These are phyloP conservation scores for Phalaenopsis hybrid DNA, from an alignment of 116 monocot species.

Conservation along the genomic window DNA sequence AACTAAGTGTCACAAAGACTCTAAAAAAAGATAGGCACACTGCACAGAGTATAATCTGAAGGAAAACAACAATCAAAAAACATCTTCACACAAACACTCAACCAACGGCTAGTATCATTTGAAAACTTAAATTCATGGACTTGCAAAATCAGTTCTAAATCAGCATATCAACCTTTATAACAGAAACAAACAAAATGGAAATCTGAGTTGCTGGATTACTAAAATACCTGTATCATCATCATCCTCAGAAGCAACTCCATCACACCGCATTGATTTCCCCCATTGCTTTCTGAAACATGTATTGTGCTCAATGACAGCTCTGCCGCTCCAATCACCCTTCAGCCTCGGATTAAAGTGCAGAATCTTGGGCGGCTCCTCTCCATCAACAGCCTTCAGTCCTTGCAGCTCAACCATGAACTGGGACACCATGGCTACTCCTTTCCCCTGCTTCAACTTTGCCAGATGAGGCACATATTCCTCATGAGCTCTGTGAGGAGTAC, in stretches of 20 bases:
- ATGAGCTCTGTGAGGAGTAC: conserved; percentile 54
- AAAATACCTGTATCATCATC: conserved; percentile 69
- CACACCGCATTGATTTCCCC: conserved; percentile 71
- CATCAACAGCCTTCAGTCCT: conserved; percentile 69
- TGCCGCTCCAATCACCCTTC: conserved; percentile 79
- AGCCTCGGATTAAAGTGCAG: conserved; percentile 79
- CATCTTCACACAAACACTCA: not conserved
- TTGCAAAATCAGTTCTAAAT: not conserved
- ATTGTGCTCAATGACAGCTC: conserved; percentile 76
- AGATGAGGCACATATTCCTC: conserved; percentile 55
- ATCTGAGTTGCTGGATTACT: not conserved
- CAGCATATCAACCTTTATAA: not conserved
- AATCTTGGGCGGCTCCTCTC: conserved; percentile 80
- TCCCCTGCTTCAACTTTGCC: conserved; percentile 19
- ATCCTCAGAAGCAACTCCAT: conserved; percentile 54
- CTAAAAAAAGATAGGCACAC: not conserved
- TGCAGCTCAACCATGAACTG: conserved; percentile 88
- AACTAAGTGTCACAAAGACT: too few relatives aligned
- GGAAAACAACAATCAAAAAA: not conserved
- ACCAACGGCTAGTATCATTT: not conserved
- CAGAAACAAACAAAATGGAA: too few relatives aligned
- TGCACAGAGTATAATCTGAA: not conserved
- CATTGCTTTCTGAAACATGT: conserved; percentile 91
- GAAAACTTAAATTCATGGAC: not conserved
- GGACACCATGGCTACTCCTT: conserved; percentile 49